Conservation (phyloP, 2,329 filamentous ascomycete genomes). For the Trichoderma guizhouense region DNA sequence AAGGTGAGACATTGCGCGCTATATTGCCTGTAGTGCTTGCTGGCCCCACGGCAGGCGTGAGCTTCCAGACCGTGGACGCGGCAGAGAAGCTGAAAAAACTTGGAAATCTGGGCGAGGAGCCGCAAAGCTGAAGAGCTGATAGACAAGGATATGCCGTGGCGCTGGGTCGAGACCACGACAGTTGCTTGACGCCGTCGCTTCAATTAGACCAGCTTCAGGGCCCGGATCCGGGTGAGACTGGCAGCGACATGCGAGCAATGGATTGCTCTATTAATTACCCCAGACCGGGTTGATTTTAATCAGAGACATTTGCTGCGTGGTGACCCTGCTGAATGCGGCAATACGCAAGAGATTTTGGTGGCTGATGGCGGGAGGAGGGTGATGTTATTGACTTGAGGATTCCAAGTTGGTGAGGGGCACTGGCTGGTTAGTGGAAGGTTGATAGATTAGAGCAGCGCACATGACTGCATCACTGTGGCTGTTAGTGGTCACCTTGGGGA, state of each 20-base stretch:
- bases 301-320: conserved; percentile 9
- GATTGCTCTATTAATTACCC: neutral
- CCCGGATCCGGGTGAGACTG: neutral
- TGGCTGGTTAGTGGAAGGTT: neutral
- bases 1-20: neutral
- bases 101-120: neutral
- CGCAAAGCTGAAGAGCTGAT: neutral
- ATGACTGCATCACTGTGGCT: neutral
- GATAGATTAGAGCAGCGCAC: neutral
- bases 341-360: neutral
- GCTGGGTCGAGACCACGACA: neutral
- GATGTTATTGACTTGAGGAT: neutral
- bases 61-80: neutral
- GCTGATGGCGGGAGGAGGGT: neutral
- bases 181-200: neutral
- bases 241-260: neutral
- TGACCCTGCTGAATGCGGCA: neutral
- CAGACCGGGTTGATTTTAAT: neutral
- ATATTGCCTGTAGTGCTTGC: neutral
- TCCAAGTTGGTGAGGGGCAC: neutral
- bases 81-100: neutral
- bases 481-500: neutral
- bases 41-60: neutral
- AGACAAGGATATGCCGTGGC: neutral
- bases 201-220: neutral